Evolutionary conservation across 805 yeast genomes (phyloP).

Genomic region (Zygosaccharomyces bailii): DNA sequence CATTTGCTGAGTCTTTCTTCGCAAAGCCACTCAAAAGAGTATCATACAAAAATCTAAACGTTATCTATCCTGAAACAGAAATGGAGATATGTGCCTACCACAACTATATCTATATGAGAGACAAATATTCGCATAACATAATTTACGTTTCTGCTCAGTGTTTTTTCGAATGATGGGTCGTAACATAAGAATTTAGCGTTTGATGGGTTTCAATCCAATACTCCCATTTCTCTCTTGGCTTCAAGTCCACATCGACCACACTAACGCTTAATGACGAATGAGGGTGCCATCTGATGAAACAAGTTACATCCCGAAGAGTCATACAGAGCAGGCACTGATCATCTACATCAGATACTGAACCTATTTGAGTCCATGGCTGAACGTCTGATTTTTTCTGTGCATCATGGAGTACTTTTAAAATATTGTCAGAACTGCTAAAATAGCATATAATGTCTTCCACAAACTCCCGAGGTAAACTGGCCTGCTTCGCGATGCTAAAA

Average conservation of each 20-base stretch:
- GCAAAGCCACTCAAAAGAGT: constrained; percentile 30
- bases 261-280: constrained; percentile 12
- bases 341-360: constrained; percentile 15
- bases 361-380: constrained; percentile 1
- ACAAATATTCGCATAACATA: constrained; percentile 7
- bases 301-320: constrained; percentile 40
- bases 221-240: constrained; percentile 43
- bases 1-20: constrained; percentile 42
- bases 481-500: constrained; percentile 9
- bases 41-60: constrained; percentile 43
- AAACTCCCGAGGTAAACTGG: constrained; percentile 17
- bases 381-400: constrained; percentile 23
- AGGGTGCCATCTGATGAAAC: constrained; percentile 31
- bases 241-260: constrained; percentile 54
- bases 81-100: constrained; percentile 25
- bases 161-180: constrained; percentile 15
- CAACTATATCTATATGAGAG: constrained; percentile 11
- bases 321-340: constrained; percentile 31
- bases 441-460: constrained; percentile 21
- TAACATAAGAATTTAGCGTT: constrained; percentile 24
- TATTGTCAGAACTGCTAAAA: constrained; percentile 20
- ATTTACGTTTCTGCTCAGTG: constrained; percentile 8
- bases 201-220: constrained; percentile 48
- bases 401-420: constrained; percentile 21
- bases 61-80: constrained; percentile 40